A percentile compares a stretch with the other conserved stretches of the same genome.
These are phyloP conservation scores for Tetrastigma voinierianum DNA, from an alignment of 164 flowering plant species.

Conservation along the genomic window DNA sequence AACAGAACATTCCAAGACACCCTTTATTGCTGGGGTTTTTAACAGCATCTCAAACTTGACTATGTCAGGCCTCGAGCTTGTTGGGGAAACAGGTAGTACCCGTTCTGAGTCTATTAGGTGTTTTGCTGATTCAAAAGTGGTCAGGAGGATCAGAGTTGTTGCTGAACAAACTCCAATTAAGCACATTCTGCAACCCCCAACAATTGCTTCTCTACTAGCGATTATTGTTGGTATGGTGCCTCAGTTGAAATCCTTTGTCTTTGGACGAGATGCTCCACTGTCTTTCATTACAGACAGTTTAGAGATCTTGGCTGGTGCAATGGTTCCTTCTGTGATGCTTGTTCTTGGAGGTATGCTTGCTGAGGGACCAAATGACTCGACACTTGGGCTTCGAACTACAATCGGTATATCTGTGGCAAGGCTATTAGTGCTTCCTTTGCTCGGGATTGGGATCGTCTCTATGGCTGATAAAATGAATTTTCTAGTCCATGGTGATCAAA, in stretches of 20 bases:
- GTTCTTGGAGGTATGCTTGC: constrained; percentile 53
- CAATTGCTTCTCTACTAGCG: constrained; percentile 78
- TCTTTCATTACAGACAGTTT: constrained; percentile 54
- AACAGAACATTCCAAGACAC: constrained; percentile 74
- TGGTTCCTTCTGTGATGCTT: constrained; percentile 55
- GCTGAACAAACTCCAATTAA: constrained; percentile 79
- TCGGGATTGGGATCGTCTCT: constrained; percentile 67
- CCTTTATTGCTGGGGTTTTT: constrained; percentile 72
- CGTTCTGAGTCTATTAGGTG: constrained; percentile 62
- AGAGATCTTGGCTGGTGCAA: constrained; percentile 42
- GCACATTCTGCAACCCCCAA: constrained; percentile 90
- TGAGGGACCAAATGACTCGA: constrained; percentile 45
- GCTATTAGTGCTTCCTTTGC: constrained; percentile 74
- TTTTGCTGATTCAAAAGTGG: constrained; percentile 74
- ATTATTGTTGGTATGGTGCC: constrained; percentile 71
- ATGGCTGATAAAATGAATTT: constrained; percentile 55
- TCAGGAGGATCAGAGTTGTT: constrained; percentile 69
- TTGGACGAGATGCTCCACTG: constrained; percentile 76
- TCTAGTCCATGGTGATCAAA: constrained; percentile 48
- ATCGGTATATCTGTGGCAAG: constrained; percentile 40
- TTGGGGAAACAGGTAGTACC: constrained; percentile 24
- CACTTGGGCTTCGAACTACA: constrained; percentile 40
- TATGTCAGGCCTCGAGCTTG: constrained; percentile 50
- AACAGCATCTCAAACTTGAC: constrained; percentile 35
- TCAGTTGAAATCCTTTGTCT: constrained; percentile 50